Evolutionary conservation across 768 basidiomycete species (phyloP).

Genomic region (Mycena vulgaris): DNA sequence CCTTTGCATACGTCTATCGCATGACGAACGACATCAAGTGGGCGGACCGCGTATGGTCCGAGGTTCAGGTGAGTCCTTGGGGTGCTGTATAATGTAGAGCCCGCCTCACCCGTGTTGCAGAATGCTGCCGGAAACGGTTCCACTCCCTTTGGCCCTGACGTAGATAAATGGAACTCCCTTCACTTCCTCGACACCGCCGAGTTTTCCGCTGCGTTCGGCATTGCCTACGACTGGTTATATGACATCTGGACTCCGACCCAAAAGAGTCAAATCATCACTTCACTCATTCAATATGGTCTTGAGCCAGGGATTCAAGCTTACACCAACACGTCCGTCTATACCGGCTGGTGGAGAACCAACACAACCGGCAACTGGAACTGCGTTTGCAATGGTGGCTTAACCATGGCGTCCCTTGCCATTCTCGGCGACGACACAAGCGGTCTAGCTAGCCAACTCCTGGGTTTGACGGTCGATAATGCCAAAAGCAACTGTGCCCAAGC

Average conservation of each 20-base stretch:
- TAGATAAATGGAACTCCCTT: constrained; percentile 84
- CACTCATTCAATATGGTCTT: constrained; percentile 87
- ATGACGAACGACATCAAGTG: constrained; percentile 76
- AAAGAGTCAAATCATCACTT: constrained; percentile 75
- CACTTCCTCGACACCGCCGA: constrained; percentile 97
- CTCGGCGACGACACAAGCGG: constrained; percentile 87
- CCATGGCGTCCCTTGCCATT: constrained; percentile 92
- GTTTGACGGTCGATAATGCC: constrained; percentile 80
- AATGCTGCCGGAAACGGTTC: constrained; percentile 84
- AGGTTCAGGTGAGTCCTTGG: constrained; percentile 76
- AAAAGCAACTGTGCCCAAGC: constrained; percentile 80
- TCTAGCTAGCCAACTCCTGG: constrained; percentile 75
- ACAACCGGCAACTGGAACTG: constrained; percentile 97
- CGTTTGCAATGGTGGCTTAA: constrained; percentile 93
- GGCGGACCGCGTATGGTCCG: constrained; percentile 88
- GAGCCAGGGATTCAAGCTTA: constrained; percentile 72
- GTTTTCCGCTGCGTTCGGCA: constrained; percentile 88
- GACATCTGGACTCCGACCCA: constrained; percentile 85
- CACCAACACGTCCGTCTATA: constrained; percentile 52
- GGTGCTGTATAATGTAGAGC: not conserved
- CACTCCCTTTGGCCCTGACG: constrained; percentile 74
- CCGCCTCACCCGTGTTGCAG: constrained; percentile 42
- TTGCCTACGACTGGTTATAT: constrained; percentile 97
- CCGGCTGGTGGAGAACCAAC: constrained; percentile 84
- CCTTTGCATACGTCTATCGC: constrained; percentile 90